Conservation (phyloP, 2,329 filamentous ascomycete species). For the Aphanocladium album region DNA sequence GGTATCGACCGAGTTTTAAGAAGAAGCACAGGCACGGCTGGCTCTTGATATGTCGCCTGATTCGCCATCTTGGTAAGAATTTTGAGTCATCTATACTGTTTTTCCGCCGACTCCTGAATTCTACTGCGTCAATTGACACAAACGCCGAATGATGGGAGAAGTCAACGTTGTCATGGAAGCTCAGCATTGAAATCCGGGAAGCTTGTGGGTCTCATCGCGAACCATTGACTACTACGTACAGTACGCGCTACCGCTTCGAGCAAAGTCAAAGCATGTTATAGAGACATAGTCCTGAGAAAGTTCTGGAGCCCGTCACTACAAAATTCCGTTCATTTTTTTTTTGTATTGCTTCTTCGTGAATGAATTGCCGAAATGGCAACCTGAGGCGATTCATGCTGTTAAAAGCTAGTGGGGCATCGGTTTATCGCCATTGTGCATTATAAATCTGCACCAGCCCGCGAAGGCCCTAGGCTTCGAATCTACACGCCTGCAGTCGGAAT, state of each 20-base stretch:
- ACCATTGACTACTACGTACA: background rate
- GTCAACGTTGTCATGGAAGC: background rate
- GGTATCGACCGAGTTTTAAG: slow-evolving; percentile 74
- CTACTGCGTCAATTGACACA: background rate
- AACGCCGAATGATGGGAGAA: background rate
- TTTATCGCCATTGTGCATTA: background rate
- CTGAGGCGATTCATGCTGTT: background rate
- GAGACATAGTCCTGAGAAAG: background rate
- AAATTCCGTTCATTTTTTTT: background rate
- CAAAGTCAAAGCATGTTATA: no score
- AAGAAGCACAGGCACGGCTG: slow-evolving; percentile 48
- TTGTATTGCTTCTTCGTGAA: no score
- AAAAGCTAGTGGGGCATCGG: background rate
- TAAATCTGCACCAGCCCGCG: slow-evolving; percentile 4
- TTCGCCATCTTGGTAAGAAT: background rate
- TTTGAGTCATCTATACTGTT: background rate
- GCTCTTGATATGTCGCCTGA: background rate
- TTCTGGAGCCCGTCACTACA: no score
- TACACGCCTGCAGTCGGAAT: background rate
- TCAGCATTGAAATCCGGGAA: background rate
- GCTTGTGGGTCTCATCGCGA: background rate
- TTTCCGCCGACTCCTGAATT: background rate
- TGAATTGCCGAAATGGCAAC: no score
- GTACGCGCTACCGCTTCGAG: background rate
- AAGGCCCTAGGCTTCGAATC: background rate